Evolutionary conservation across 345 rosid genomes (phyloP).

Genomic region (Gossypium herbaceum): DNA sequence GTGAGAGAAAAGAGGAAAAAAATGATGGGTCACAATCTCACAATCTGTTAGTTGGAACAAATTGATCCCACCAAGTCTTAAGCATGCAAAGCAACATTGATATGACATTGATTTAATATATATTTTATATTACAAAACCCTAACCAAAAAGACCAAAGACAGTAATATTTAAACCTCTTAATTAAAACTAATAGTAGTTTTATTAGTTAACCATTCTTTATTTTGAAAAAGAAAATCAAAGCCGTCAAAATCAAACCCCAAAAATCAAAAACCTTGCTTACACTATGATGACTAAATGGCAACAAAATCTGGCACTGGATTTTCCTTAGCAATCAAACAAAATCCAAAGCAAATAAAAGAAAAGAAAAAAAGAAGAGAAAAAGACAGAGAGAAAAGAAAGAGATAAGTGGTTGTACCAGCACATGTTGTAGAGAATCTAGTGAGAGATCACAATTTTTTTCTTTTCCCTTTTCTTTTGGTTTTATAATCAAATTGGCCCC

Average conservation of each 20-base stretch:
- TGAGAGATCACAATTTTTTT: constrained; percentile 20
- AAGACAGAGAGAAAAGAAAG: neutral
- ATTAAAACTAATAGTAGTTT: neutral
- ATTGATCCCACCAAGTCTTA: neutral
- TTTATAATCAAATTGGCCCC: no score
- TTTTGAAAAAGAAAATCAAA: no score
- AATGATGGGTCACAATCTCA: constrained; percentile 6
- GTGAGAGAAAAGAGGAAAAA: neutral
- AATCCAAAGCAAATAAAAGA: constrained; percentile 20
- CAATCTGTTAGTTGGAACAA: constrained; percentile 19
- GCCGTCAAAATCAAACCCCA: constrained; percentile 13
- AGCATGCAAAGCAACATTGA: constrained; percentile 8
- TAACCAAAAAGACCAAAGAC: neutral
- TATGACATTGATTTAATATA: neutral
- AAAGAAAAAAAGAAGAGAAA: neutral
- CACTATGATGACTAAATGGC: constrained; percentile 21
- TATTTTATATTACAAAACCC: no score
- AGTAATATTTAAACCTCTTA: neutral
- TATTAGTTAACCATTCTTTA: constrained; percentile 2
- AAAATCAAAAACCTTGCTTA: neutral
- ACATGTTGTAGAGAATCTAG: constrained; percentile 31
- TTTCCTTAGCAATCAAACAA: constrained; percentile 42
- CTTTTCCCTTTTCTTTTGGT: no score
- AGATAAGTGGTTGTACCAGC: constrained; percentile 26
- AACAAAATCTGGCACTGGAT: constrained; percentile 24